A percentile compares a stretch with the other conserved stretches of the same genome.
phyloP scores from a whole-genome alignment of 306 rosid species.

The Ammopiptanthus mongolicus region DNA sequence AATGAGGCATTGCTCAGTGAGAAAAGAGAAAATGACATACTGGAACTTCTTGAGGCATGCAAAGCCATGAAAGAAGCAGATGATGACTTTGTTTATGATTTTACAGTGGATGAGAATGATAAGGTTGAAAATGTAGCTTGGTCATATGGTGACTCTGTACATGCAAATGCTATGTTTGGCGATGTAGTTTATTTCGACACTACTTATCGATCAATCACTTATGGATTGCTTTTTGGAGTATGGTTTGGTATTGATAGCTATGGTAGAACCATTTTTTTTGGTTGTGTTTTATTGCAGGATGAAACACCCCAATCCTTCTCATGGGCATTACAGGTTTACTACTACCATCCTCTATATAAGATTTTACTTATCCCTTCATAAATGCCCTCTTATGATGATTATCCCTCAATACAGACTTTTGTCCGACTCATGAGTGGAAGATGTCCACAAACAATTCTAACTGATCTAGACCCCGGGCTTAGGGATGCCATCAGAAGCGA shows the following conservation, averaged over 20 bases:
- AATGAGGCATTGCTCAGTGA: constrained; percentile 75
- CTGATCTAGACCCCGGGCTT: constrained; percentile 79
- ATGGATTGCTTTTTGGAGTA: constrained; percentile 83
- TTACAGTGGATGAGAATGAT: constrained; percentile 72
- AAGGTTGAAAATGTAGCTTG: constrained; percentile 79
- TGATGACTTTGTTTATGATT: constrained; percentile 69
- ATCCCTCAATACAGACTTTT: constrained; percentile 56
- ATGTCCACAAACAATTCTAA: constrained; percentile 78
- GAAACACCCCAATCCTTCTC: constrained; percentile 72
- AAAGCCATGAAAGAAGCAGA: constrained; percentile 69
- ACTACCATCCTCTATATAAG: constrained; percentile 32
- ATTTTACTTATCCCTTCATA: constrained; percentile 35
- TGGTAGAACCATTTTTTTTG: constrained; percentile 78
- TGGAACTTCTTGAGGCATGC: constrained; percentile 92
- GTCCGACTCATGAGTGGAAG: constrained; percentile 85
- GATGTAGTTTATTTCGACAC: constrained; percentile 83
- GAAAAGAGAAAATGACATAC: constrained; percentile 75
- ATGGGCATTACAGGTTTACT: constrained; percentile 93
- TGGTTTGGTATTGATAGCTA: constrained; percentile 94
- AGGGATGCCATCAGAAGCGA: constrained; percentile 66
- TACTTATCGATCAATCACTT: constrained; percentile 68
- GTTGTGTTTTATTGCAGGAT: constrained; percentile 89
- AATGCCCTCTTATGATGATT: constrained; percentile 33
- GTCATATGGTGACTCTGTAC: constrained; percentile 72
- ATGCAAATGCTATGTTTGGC: constrained; percentile 61